Conservation (phyloP, 805 yeast species). For the Saccharomycopsis sp. region DNA sequence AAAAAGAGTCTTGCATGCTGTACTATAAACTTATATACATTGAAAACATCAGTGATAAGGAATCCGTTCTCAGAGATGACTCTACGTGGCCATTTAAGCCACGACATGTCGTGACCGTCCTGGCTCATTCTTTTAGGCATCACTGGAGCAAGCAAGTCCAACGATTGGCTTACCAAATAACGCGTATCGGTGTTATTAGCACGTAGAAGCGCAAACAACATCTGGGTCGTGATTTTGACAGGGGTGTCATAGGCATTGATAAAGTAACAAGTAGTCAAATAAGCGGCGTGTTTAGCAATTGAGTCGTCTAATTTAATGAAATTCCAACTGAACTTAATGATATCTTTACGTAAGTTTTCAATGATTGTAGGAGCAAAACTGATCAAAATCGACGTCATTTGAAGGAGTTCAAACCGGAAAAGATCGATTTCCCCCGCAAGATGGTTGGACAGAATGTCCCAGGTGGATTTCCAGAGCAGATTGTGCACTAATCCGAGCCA, state of each 20-base stretch:
- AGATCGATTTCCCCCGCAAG: constrained; percentile 67
- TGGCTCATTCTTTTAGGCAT: constrained; percentile 59
- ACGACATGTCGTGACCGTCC: constrained; percentile 31
- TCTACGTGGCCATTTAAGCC: constrained; percentile 95
- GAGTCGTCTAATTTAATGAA: constrained; percentile 83
- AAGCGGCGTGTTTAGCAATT: constrained; percentile 87
- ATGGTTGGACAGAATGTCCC: constrained; percentile 43
- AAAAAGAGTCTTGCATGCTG: constrained; percentile 80
- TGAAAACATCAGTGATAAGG: constrained; percentile 62
- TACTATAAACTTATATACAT: constrained; percentile 83
- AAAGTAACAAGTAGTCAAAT: constrained; percentile 79
- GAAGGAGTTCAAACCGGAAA: constrained; percentile 71
- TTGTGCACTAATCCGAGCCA: constrained; percentile 65
- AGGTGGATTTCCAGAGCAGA: constrained; percentile 65
- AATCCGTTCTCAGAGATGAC: constrained; percentile 87
- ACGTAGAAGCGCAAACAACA: constrained; percentile 81
- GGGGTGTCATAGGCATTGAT: constrained; percentile 88
- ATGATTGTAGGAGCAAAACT: constrained; percentile 58
- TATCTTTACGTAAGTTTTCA: constrained; percentile 65
- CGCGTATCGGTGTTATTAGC: constrained; percentile 83
- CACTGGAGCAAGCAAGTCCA: constrained; percentile 84
- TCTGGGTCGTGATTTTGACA: constrained; percentile 79
- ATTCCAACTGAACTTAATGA: constrained; percentile 92
- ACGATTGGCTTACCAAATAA: constrained; percentile 74
- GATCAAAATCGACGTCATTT: constrained; percentile 71